Conservation (phyloP, 1,139 yeast species). For the Nakaseomyces uthaithaninus region DNA sequence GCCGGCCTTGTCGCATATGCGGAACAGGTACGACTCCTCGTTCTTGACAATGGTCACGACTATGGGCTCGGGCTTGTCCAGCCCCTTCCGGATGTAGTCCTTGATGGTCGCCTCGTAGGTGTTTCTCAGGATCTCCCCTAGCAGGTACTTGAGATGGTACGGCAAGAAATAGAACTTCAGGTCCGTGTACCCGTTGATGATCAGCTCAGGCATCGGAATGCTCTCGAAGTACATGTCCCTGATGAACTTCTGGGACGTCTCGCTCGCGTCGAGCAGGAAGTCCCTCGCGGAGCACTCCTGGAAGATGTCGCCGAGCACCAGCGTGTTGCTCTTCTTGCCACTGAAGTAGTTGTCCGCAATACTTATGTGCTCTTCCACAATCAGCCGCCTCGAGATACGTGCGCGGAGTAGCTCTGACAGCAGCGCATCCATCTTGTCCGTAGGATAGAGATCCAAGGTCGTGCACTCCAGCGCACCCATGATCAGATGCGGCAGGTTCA, state of each 20-base stretch:
- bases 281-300: conserved; percentile 70
- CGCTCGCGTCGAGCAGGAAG: conserved; percentile 38
- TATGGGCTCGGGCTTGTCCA: conserved; percentile 44
- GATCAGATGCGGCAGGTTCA: conserved; percentile 77
- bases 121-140: conserved; percentile 82
- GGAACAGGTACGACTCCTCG: conserved; percentile 57
- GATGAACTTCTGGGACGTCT: conserved; percentile 45
- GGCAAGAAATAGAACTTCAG: conserved; percentile 73
- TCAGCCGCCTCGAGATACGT: conserved; percentile 79
- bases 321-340: conserved; percentile 34
- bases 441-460: conserved; percentile 53
- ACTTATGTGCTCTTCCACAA: conserved; percentile 83
- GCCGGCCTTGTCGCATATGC: conserved; percentile 87
- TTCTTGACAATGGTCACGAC: conserved; percentile 62
- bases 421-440: conserved; percentile 55
- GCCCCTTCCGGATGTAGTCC: conserved; percentile 34
- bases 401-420: conserved; percentile 74
- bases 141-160: conserved; percentile 74
- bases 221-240: conserved; percentile 44
- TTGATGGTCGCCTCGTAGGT: conserved; percentile 71
- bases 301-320: conserved; percentile 78
- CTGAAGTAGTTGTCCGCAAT: conserved; percentile 55
- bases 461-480: conserved; percentile 89
- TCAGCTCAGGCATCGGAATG: conserved; percentile 62
- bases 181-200: conserved; percentile 55